Conservation (phyloP, 2,329 filamentous ascomycete species). For the Exophiala dermatitidis region DNA sequence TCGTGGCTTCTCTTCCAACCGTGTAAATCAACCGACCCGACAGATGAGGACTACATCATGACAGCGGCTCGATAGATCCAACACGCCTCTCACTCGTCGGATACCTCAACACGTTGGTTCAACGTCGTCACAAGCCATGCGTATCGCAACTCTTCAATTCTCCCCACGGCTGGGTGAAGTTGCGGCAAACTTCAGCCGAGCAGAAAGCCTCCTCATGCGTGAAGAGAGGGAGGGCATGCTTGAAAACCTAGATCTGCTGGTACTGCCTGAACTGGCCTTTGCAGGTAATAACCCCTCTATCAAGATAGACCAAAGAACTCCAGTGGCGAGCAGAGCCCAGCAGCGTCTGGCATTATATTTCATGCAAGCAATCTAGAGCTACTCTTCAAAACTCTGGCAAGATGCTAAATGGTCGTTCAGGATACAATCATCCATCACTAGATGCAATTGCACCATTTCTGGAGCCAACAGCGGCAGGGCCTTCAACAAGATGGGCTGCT, state of each 20-base stretch:
- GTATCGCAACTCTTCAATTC: constrained; percentile 44
- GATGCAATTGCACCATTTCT: constrained; percentile 52
- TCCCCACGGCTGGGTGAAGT: constrained; percentile 39
- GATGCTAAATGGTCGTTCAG: constrained; percentile 30
- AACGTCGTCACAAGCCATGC: constrained; percentile 31
- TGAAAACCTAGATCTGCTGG: constrained; percentile 47
- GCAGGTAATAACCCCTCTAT: constrained; percentile 39
- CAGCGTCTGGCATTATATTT: too few relatives aligned
- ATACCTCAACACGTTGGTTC: neutral
- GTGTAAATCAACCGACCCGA: too few relatives aligned
- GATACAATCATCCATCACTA: constrained; percentile 57
- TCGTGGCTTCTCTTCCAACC: too few relatives aligned
- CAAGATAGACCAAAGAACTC: neutral
- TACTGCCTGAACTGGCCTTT: constrained; percentile 58
- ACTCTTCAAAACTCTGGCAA: neutral
- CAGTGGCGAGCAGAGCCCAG: neutral
- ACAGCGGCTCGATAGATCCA: neutral
- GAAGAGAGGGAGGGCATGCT: constrained; percentile 28
- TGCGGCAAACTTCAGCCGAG: constrained; percentile 39
- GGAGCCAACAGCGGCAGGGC: constrained; percentile 50
- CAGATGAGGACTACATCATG: neutral
- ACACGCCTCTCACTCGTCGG: too few relatives aligned
- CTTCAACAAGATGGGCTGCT: constrained; percentile 52
- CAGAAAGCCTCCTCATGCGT: constrained; percentile 37
- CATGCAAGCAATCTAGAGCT: neutral